Evolutionary conservation across 176 grass and related monocot genomes (phyloP), one percentile per base, ranked within the genome.

Genomic region (Zoysia pacifica): DNA sequence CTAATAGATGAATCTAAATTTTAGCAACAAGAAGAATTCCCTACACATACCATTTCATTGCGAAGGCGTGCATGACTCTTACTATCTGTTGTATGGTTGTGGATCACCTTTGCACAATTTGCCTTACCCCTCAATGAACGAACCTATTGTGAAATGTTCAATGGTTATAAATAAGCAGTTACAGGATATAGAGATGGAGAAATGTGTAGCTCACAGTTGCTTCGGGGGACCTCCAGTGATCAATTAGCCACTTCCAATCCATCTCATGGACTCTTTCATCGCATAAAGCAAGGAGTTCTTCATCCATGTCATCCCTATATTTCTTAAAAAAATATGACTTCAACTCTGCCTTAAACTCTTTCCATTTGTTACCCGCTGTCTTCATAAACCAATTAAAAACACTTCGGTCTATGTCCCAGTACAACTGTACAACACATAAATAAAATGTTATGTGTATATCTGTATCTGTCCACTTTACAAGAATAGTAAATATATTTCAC

Each of bases 201-300:
- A 53, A 1, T 72, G 19, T 13, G 49, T n/a, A 73, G 7, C 70
- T 73, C 54, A 73, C 49, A 73, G 1, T 8, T 55, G 14, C 50
- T 16, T 73, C 50, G 7, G 70, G 70, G 10, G 70, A 73, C 70
- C 70, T 73, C 70, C 70, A 73, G 13, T 73, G 36, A 54, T 73
- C 14, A 54, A 73, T 55, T 9, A 72, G 48, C 48, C 48, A 72
- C 69, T 52, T 72, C 69, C 47, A 72, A 52, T 49, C n/a, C 6
- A 1, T 12, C 6, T 40, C 15, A 18, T 73, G 50, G 10, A 55
- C 70, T 18, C 49, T 48, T 3, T 41, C 70, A 73, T 73, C 70
- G 8, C 50, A n/a, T 3, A 55, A 3, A 39, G 28, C 50, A 4
- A 55, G 11, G 14, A 55, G 35, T 20, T 59, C 72, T 11, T 74